Conservation (phyloP, 768 basidiomycete genomes). For the Megacollybia marginata region DNA sequence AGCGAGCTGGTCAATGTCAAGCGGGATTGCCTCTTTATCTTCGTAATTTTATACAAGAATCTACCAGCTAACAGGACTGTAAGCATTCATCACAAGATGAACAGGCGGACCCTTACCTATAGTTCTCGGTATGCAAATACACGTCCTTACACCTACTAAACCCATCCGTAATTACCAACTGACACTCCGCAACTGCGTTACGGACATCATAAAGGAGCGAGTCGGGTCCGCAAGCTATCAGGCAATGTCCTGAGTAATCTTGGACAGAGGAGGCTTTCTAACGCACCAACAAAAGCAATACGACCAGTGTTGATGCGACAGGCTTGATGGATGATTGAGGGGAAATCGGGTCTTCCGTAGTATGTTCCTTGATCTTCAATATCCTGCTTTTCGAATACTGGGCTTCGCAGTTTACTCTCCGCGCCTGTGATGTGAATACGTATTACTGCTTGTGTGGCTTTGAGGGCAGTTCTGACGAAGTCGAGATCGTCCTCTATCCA, state of each 20-base stretch:
- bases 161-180: constrained; percentile 22
- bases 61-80: no score
- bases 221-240: constrained; percentile 22
- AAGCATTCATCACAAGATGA: not conserved
- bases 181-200: constrained; percentile 21
- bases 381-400: not conserved
- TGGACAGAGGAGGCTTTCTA: not conserved
- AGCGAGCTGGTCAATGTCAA: no score
- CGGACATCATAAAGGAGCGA: constrained; percentile 22
- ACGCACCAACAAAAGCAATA: constrained; percentile 20
- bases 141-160: constrained; percentile 17
- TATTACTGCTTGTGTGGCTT: not conserved
- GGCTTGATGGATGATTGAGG: constrained; percentile 10
- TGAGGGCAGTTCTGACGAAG: not conserved
- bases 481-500: constrained; percentile 14
- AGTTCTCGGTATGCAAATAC: constrained; percentile 24
- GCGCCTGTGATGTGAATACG: not conserved
- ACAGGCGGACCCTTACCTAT: constrained; percentile 12
- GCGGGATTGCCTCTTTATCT: no score
- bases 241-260: not conserved
- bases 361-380: not conserved
- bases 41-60: no score
- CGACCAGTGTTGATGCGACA: constrained; percentile 9
- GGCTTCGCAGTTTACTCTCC: not conserved
- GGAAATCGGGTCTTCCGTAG: constrained; percentile 14